Evolutionary conservation across 192 early-diverging fungal species (phyloP).

Genomic region (Diversispora epigaea): DNA sequence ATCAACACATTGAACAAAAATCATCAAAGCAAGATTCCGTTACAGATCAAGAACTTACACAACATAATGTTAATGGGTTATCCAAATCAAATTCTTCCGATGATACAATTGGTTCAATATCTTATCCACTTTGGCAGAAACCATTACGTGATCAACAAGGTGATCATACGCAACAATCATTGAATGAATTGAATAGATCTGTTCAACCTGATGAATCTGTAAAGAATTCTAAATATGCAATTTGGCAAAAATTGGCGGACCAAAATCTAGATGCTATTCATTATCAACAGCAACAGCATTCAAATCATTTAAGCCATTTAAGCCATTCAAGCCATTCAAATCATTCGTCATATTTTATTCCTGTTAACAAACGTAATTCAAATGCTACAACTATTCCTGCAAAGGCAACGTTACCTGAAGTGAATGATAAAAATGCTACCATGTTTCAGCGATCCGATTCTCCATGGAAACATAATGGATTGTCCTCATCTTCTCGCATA

Average conservation of each 20-base stretch:
- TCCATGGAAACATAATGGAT: constrained; percentile 1
- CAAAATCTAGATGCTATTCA: not conserved
- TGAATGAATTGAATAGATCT: no score
- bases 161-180: not conserved
- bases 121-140: not conserved
- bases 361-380: not conserved
- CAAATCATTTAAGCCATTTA: not conserved
- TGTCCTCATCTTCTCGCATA: not conserved
- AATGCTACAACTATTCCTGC: not conserved
- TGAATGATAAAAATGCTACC: not conserved
- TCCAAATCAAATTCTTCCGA: not conserved
- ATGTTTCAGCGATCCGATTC: not conserved
- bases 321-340: not conserved
- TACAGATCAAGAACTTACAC: not conserved
- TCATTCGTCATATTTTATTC: not conserved
- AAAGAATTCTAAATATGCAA: not conserved
- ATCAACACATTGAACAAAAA: constrained; percentile 7
- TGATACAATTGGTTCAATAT: not conserved
- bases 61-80: not conserved
- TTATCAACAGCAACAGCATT: not conserved
- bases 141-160: not conserved
- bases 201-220: not conserved
- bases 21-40: not conserved
- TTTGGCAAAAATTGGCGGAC: not conserved
- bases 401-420: not conserved